Evolutionary conservation across 106 monocot species (phyloP).

Genomic region (Dendrobium officinale): DNA sequence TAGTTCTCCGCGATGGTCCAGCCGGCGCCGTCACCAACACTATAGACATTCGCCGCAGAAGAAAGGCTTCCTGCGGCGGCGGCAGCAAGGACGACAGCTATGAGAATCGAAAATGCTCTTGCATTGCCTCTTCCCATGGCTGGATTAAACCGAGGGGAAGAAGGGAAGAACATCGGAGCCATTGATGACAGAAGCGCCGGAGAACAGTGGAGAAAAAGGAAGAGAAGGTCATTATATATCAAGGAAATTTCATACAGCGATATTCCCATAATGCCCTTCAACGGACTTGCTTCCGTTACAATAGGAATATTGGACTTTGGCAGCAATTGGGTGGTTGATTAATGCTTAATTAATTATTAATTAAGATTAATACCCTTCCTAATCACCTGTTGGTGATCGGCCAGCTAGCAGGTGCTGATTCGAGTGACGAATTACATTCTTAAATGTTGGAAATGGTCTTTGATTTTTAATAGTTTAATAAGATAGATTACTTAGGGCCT

Average conservation of each 20-base stretch:
- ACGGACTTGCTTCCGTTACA: background rate
- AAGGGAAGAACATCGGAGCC: background rate
- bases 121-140: slow-evolving; percentile 7
- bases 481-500: too few relatives aligned
- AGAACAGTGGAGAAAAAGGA: background rate
- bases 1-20: slow-evolving; percentile 13
- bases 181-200: background rate
- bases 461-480: too few relatives aligned
- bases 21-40: slow-evolving; percentile 13
- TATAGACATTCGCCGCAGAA: slow-evolving; percentile 6
- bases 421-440: too few relatives aligned
- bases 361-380: too few relatives aligned
- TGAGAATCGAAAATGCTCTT: background rate
- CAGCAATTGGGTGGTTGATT: too few relatives aligned
- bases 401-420: too few relatives aligned
- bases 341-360: too few relatives aligned
- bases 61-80: background rate
- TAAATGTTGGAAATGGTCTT: too few relatives aligned
- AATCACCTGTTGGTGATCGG: too few relatives aligned
- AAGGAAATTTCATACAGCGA: background rate
- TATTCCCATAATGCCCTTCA: background rate
- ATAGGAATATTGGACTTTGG: background rate
- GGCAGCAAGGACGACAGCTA: background rate
- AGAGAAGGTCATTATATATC: background rate
- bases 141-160: background rate